Evolutionary conservation across 2,329 filamentous ascomycete genomes (phyloP), one percentile per base, ranked within the genome.

Genomic region (Bipolaris victoriae): DNA sequence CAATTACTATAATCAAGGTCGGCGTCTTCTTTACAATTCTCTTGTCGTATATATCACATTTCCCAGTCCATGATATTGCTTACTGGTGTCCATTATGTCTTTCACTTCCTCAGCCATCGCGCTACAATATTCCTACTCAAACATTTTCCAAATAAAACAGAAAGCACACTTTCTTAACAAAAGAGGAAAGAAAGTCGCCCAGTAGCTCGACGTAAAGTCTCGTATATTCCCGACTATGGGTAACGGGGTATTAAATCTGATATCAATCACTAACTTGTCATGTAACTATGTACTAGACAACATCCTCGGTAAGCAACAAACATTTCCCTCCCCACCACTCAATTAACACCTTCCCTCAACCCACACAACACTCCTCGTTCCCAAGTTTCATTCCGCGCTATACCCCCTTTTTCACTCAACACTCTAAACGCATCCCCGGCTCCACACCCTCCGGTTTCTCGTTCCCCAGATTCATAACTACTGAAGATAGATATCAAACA

Each of bases 1-100:
- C 9, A 7, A 26, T 26, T 1, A 7, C 7, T 26, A 9, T 1
- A 26, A 26, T 9, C 24, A 26, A 26, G 7, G 24, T 9, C 7
- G 7, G 67, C 20, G 69, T 69, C 5, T 74, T 74, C 52, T 45
- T 71, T 16, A 62, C 68, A 70, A 73, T 64, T 37, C 65, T 45
- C 5, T 7, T 54, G 4, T 40, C 51, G 24, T 54, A 29, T 3
- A 20, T 43, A 29, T 26, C 36, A 3, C 5, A 33, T 41, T 7
- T 11, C 13, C 3, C 18, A 36, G 18, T 26, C 5, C 20, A 18
- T 36, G 15, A 18, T 10, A n/a, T 22, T 7, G 15, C 1, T 5
- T 20, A 6, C 20, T 49, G 20, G 49, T 10, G 10, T 35, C 3
- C 7, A 37, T 16, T 11, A 70, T 66, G 3, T 66, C 70, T 3